Base-by-base conservation (phyloP, 345 rosid species). In the Crucihimalaya himalaica region DNA sequence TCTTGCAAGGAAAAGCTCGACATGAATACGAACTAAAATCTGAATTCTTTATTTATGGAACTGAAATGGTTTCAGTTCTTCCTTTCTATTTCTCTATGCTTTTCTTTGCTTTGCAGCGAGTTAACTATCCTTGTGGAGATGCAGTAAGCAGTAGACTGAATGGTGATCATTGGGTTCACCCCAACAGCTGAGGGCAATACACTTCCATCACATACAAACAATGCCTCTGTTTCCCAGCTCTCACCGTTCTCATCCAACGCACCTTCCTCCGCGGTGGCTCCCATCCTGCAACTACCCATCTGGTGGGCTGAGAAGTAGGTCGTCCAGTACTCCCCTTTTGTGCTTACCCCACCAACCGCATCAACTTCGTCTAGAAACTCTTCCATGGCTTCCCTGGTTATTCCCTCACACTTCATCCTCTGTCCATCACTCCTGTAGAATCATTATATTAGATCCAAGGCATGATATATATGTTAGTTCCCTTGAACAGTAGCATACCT, bases 231-330 rank as follows among this genome's bases (percentile, higher is more conserved):
- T 80, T 88, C 93, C 90, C 90, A 88, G 42, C 83, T 86, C 83
- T 88, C 89, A 9, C 90, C 87, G 2, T 78, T 79, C 74, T 72
- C 82, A 70, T 86, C 89, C 20, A 88, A 82, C 2, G 89, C 94
- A 8, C 91, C 94, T 32, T 82, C 83, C 46, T 73, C 71, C 14
- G 68, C 74, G n/a, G 43, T 72, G 8, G 5, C 21, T 53, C 89
- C 94, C 86, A 88, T 88, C 78, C 83, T 83, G 66, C 93, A 86
- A 53, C 93, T 88, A 25, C 93, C 84, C 93, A 88, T 84, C 68
- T 86, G 94, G 75, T 88, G 94, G 0, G 91, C 94, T 0, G 94
- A 82, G 61, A 63, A 21, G 74, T 81, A 75, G 0, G 72, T 1
- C 67, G 51, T 42, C 89, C 91, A 84, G 20, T 83, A 62, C 75